Conservation (phyloP, 495 filamentous ascomycete species). For the Bacidia rubella region DNA sequence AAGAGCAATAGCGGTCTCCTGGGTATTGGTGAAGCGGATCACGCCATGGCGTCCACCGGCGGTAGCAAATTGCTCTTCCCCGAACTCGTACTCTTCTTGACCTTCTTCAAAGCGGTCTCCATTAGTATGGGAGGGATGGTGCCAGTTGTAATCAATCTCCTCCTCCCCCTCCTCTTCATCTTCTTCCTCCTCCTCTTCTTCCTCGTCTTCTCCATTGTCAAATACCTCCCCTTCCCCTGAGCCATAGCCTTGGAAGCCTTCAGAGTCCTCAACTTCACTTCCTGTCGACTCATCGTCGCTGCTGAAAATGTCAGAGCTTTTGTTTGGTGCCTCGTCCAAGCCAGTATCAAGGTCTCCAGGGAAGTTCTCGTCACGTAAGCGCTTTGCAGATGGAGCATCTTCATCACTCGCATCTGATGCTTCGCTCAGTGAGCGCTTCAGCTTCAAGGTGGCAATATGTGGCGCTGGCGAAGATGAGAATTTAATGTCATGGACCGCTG, state of each 20-base stretch:
- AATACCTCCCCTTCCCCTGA: background rate
- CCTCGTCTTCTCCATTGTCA: background rate
- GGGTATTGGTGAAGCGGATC: slow-evolving; percentile 8
- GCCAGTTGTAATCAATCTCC: no score
- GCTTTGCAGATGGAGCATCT: background rate
- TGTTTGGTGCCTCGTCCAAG: background rate
- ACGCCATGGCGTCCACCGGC: background rate
- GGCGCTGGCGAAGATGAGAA: background rate
- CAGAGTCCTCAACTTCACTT: background rate
- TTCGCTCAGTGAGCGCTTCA: background rate
- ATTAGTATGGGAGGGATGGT: no score
- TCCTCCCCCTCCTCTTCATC: background rate
- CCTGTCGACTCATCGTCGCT: background rate
- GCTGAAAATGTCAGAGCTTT: background rate
- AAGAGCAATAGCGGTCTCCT: slow-evolving; percentile 8
- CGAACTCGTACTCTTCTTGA: background rate
- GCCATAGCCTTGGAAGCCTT: background rate
- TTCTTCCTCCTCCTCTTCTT: background rate
- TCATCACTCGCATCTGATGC: background rate
- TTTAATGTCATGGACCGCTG: slow-evolving; percentile 1
- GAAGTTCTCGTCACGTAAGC: background rate
- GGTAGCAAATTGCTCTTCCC: background rate
- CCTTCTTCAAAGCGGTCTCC: no score
- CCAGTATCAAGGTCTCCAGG: background rate
- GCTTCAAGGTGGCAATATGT: background rate